Conservation (phyloP, 139 green algal genomes). For the Chlorella vulgaris region DNA sequence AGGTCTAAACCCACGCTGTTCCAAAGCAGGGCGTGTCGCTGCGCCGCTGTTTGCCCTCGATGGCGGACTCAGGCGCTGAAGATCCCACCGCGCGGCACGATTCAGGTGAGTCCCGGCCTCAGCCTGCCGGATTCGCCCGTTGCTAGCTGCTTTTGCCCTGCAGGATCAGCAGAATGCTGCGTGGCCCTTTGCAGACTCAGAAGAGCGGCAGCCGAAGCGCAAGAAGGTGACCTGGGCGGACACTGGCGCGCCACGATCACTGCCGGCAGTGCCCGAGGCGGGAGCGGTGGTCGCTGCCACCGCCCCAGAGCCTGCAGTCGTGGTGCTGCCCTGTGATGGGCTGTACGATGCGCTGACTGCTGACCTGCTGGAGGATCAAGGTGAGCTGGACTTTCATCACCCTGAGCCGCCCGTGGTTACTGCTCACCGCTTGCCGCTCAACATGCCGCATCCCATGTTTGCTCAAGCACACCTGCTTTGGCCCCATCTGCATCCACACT, state of each 20-base stretch:
- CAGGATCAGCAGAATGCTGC: no score
- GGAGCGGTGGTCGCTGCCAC: not conserved
- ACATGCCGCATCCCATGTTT: not conserved
- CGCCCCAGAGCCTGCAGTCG: not conserved
- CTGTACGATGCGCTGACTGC: not conserved
- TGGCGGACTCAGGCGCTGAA: no score
- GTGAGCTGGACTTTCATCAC: no score
- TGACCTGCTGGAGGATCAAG: conserved; percentile 23
- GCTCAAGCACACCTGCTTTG: not conserved
- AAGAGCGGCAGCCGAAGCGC: not conserved
- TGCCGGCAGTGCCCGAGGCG: not conserved
- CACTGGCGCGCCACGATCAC: not conserved
- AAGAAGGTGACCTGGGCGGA: not conserved
- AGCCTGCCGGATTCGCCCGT: not conserved
- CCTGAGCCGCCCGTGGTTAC: no score
- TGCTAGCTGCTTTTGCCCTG: no score
- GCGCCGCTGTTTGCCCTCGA: no score
- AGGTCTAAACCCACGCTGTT: no score
- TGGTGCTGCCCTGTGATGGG: conserved; percentile 22
- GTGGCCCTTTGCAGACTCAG: conserved; percentile 35
- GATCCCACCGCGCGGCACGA: no score
- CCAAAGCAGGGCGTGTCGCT: no score
- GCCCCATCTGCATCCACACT: not conserved
- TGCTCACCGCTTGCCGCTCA: not conserved
- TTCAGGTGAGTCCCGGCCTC: no score